phyloP scores from a whole-genome alignment of 441 rosid species.

The Erodium texanum region DNA sequence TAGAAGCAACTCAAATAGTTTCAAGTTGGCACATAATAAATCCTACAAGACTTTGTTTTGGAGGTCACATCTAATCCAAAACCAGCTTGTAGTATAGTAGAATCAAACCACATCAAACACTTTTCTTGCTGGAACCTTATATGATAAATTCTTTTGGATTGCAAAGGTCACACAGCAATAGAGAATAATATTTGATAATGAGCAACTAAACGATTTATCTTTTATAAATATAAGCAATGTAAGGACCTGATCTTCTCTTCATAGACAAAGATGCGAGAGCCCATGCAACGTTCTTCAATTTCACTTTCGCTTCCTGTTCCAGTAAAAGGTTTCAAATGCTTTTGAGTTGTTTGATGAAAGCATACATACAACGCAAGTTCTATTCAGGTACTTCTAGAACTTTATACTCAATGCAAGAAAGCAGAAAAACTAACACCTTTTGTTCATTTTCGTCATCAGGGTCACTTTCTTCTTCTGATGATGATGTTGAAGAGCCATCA shows the following conservation, averaged over 20 bases:
- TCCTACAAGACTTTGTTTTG: not conserved
- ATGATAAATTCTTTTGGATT: not conserved
- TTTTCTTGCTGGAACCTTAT: not conserved
- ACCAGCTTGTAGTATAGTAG: not conserved
- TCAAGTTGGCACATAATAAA: not conserved
- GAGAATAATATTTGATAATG: not conserved
- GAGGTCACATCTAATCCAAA: not conserved
- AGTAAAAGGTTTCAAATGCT: constrained; percentile 22
- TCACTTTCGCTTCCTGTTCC: constrained; percentile 55
- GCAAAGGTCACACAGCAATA: not conserved
- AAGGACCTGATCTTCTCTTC: constrained; percentile 68
- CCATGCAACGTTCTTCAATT: constrained; percentile 83
- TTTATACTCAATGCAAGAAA: constrained; percentile 12
- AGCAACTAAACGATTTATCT: not conserved
- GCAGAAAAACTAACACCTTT: constrained; percentile 26
- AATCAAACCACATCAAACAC: not conserved
- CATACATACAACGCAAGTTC: not conserved
- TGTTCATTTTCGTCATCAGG: constrained; percentile 34
- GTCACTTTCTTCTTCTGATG: constrained; percentile 43
- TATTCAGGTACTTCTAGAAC: constrained; percentile 1
- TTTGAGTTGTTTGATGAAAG: constrained; percentile 4
- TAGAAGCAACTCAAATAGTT: not conserved
- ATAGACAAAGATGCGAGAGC: constrained; percentile 67
- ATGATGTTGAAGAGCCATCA: constrained; percentile 49
- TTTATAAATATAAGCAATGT: constrained; percentile 11